phyloP scores from a whole-genome alignment of 768 basidiomycete species.

The Erythrobasidium yunnanense region DNA sequence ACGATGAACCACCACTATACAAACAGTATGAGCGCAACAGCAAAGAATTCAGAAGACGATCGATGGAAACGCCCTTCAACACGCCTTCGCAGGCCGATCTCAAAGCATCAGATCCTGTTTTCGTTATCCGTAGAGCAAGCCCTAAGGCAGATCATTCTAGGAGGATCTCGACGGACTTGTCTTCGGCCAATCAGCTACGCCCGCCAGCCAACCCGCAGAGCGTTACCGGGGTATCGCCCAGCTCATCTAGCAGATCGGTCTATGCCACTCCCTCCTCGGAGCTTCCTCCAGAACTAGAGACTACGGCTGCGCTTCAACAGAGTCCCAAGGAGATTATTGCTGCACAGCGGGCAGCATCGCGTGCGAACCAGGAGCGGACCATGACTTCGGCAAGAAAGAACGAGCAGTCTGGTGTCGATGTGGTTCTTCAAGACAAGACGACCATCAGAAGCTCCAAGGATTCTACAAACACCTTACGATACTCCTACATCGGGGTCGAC shows the following conservation, averaged over 20 bases:
- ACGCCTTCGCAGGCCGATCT: slow-evolving; percentile 61
- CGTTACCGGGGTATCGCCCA: neutral
- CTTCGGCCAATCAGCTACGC: neutral
- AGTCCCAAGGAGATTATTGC: slow-evolving; percentile 85
- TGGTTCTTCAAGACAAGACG: slow-evolving; percentile 71
- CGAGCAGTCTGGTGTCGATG: slow-evolving; percentile 73
- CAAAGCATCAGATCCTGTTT: slow-evolving; percentile 69
- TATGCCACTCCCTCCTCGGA: slow-evolving; percentile 39
- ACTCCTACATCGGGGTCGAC: slow-evolving; percentile 83
- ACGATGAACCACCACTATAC: slow-evolving; percentile 58
- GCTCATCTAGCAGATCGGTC: slow-evolving; percentile 13
- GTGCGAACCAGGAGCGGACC: slow-evolving; percentile 74
- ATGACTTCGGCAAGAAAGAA: slow-evolving; percentile 78
- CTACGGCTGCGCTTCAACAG: slow-evolving; percentile 4
- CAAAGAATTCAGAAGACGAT: slow-evolving; percentile 64
- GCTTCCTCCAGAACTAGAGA: slow-evolving; percentile 6
- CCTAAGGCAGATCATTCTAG: neutral
- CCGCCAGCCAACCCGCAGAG: neutral
- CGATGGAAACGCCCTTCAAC: slow-evolving; percentile 50
- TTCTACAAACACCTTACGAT: slow-evolving; percentile 53
- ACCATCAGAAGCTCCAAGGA: slow-evolving; percentile 73
- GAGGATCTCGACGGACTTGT: neutral
- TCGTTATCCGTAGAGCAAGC: slow-evolving; percentile 68
- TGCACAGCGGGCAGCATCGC: slow-evolving; percentile 72
- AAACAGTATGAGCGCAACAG: slow-evolving; percentile 54